Base-by-base conservation (phyloP, 169 alveolate genomes). In the Theileria parva region DNA sequence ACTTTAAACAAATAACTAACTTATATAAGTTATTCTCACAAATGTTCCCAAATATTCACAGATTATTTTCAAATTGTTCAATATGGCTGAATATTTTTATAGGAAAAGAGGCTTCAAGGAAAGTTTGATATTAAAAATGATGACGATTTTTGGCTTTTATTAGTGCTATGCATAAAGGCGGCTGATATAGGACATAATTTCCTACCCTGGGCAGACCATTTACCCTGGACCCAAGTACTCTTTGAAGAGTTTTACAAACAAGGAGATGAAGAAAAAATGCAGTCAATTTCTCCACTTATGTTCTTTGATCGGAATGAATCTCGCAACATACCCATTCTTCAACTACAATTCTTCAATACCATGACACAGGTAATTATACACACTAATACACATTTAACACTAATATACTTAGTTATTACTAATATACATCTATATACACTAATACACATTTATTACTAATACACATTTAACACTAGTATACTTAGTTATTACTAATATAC, bases 101-200 rank as follows among this genome's bases (percentile, higher is more conserved):
- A 74, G 74, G 81, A 76, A 11, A 63, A 79, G 51, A 9, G 90
- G 34, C 1, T 57, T 5, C 79, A 75, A 39, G 93, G 91, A 53
- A 76, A 80, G 9, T 86, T 90, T 72, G 94, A 90, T 39, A 25
- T 68, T 64, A 77, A 74, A 30, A 89, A 89, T 81, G 89, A 87
- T 30, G 95, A 95, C 59, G 98, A 96, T 66, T 86, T 92, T 15
- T 86, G 93, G 87, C 89, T 93, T 81, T 80, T 94, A 19, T 81
- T 94, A 34, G 95, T 93, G 13, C 89, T 94, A 32, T 92, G 95
- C 57, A 81, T 96, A 34, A 96, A 96, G 60, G 81, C 96, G n/a
- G 98, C 98, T 8, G 99, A 96, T 77, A 92, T 96, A 23, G 99
- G 98, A 15, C 99, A 96, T 86, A 91, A 94, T 44, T 95, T 96